Percentiles rank a stretch among this genome's conserved stretches.
Evolutionary conservation across 108 stramenopile genomes (phyloP).

Genomic region (Schizochytrium sp.): DNA sequence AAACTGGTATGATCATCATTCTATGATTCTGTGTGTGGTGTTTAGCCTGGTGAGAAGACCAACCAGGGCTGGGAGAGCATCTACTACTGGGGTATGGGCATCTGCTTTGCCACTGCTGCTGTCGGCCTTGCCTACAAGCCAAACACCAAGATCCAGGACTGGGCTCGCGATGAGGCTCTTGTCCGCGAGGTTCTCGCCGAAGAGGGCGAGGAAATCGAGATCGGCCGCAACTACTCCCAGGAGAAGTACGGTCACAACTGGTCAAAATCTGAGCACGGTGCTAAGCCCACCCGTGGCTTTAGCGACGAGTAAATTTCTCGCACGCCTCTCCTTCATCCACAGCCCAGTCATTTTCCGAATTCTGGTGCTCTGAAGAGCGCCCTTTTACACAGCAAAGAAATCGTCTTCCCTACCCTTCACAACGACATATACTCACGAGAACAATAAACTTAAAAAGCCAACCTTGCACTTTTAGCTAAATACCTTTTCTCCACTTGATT

Average conservation of each 20-base stretch:
- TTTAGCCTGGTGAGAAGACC: slow-evolving; percentile 18
- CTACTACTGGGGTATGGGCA: slow-evolving; percentile 11
- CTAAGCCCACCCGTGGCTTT: background rate
- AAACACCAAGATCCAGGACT: background rate
- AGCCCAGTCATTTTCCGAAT: no score
- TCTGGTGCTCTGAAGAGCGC: no score
- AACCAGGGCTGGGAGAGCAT: slow-evolving; percentile 56
- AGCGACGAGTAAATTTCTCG: background rate
- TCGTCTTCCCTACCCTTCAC: no score
- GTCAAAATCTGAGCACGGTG: background rate
- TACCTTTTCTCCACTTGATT: no score
- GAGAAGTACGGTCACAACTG: slow-evolving; percentile 50
- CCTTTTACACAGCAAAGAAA: no score
- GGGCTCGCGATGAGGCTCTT: slow-evolving; percentile 45
- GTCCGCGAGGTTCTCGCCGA: slow-evolving; percentile 33
- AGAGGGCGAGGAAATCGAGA: slow-evolving; percentile 30
- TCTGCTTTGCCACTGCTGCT: background rate
- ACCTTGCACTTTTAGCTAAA: no score
- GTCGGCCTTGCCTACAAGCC: background rate
- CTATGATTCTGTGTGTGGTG: background rate
- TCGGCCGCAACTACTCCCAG: slow-evolving; percentile 59
- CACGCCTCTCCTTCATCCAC: background rate
- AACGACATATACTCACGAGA: no score
- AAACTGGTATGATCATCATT: background rate
- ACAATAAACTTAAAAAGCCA: no score